These are phyloP conservation scores for Phytophthora constricta DNA, from an alignment of 352 stramenopile genomes.

Conservation along the genomic window DNA sequence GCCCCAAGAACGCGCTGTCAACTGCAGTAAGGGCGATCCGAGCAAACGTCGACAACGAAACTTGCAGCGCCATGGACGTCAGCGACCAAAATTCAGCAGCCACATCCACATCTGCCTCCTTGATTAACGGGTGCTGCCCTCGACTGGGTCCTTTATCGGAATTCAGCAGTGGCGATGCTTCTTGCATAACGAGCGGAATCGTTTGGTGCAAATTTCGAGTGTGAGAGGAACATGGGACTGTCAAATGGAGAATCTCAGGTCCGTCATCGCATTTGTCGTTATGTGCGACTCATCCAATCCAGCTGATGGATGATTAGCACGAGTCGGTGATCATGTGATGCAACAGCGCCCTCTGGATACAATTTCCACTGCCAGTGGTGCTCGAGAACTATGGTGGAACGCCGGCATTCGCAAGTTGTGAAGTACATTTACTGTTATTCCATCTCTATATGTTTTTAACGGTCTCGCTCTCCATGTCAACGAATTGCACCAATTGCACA, in stretches of 20 bases:
- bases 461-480: not conserved
- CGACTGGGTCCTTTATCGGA: not conserved
- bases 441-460: not conserved
- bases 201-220: not conserved
- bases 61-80: conserved; percentile 80
- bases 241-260: too few species aligned
- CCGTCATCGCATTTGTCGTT: too few species aligned
- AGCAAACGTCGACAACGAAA: conserved; percentile 79
- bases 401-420: not conserved
- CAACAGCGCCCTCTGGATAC: not conserved
- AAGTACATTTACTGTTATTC: conserved; percentile 3
- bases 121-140: conserved; percentile 1
- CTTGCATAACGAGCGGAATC: conserved; percentile 12
- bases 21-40: conserved; percentile 80
- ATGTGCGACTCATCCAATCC: not conserved
- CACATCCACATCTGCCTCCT: conserved; percentile 59
- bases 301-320: not conserved
- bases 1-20: conserved; percentile 80
- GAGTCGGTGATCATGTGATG: not conserved
- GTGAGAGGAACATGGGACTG: not conserved
- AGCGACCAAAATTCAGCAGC: conserved; percentile 69
- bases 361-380: too few species aligned
- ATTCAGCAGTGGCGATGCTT: conserved; percentile 26
- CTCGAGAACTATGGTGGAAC: too few species aligned
- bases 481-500: not conserved